A percentile compares a stretch with the other conserved stretches of the same genome.
phyloP scores from a whole-genome alignment of 164 flowering plant species.

The Warburgia ugandensis region DNA sequence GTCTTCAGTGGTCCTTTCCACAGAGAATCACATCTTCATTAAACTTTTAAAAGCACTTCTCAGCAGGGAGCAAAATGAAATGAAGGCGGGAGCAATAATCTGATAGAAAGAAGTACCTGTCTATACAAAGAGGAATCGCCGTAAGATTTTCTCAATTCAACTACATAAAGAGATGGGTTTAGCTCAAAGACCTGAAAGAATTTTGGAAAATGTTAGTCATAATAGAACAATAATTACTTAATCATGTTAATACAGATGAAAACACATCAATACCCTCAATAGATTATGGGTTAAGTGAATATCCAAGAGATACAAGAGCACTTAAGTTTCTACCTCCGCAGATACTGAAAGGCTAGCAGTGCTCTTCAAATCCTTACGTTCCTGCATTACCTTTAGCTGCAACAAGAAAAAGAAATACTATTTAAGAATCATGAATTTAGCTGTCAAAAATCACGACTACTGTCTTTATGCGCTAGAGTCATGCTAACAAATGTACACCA shows the following conservation, averaged over 20 bases:
- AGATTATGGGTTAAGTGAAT: not conserved
- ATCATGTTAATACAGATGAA: not conserved
- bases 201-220: not conserved
- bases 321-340: constrained; percentile 67
- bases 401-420: constrained; percentile 8
- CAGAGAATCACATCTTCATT: no score
- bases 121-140: constrained; percentile 79
- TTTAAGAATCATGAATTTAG: no score
- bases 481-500: no score
- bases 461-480: no score
- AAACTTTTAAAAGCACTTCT: no score
- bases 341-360: constrained; percentile 54
- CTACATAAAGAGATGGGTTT: constrained; percentile 70
- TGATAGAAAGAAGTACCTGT: constrained; percentile 38
- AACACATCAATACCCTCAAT: not conserved
- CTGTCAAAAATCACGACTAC: no score
- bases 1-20: no score
- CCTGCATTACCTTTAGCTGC: constrained; percentile 66
- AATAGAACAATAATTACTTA: not conserved
- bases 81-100: not conserved
- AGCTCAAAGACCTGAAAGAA: constrained; percentile 76
- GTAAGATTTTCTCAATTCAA: constrained; percentile 72
- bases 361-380: constrained; percentile 33
- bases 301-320: no score
- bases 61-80: no score